phyloP scores from a whole-genome alignment of 2,329 filamentous ascomycete species.

The Cryphonectria nitschkei region DNA sequence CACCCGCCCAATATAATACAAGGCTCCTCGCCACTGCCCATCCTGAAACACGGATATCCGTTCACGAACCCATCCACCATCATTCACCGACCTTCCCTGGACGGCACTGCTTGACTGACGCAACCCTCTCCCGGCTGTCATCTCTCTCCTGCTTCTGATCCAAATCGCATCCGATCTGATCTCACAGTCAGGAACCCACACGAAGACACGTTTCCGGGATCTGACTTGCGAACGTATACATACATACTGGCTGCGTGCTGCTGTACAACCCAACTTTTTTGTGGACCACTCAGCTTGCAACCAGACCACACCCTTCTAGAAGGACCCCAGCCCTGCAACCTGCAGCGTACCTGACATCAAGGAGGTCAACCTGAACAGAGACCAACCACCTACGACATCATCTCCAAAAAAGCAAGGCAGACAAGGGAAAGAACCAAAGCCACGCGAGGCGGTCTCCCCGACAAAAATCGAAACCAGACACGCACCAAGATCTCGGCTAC shows the following conservation, averaged over 20 bases:
- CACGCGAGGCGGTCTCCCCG: not conserved
- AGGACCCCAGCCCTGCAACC: constrained; percentile 23
- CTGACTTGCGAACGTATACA: not conserved
- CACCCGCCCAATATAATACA: not conserved
- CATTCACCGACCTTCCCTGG: not conserved
- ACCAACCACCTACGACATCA: constrained; percentile 15
- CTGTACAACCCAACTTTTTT: constrained; percentile 20
- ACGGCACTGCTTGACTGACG: constrained; percentile 1
- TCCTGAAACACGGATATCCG: constrained; percentile 24
- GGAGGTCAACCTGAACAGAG: constrained; percentile 20
- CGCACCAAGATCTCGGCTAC: constrained; percentile 13
- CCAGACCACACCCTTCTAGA: constrained; percentile 26
- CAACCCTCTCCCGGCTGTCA: constrained; percentile 1
- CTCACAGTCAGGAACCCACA: constrained; percentile 8
- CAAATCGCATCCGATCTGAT: constrained; percentile 10
- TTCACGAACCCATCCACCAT: constrained; percentile 5
- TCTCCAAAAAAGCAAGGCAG: constrained; percentile 6
- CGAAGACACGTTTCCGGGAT: constrained; percentile 2
- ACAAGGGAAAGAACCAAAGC: not conserved
- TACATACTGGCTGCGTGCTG: constrained; percentile 5
- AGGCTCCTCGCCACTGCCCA: not conserved
- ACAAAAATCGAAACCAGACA: constrained; percentile 14
- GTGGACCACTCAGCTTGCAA: constrained; percentile 25
- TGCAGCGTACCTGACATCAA: constrained; percentile 31
- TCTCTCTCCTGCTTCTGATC: constrained; percentile 12